Evolutionary conservation across 73 alveolate genomes (phyloP), one percentile per base, ranked within the genome.

Genomic region (Paramecium bursaria): DNA sequence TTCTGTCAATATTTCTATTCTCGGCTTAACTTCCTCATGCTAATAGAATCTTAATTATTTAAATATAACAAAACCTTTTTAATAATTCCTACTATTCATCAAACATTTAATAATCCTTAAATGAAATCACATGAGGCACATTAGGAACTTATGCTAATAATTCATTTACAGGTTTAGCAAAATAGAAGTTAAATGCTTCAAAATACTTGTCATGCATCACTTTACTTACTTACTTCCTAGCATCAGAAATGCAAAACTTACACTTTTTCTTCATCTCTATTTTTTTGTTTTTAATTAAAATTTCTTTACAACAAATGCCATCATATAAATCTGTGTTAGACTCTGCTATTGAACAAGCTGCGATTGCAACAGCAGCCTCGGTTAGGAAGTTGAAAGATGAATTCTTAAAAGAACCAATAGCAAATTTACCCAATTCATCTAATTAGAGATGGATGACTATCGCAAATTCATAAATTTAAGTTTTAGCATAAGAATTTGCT

Each of bases 111-210:
- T 67, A 67, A 67, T 67, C 82, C 82, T 67, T 67, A 67, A 30
- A 67, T 39, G 33, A 67, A 10, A 67, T 67, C 44, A 67, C 82
- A 39, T 67, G 82, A 27, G 60, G 53, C 26, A 57, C 22, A 4
- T 42, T 67, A 1, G 60, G 23, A 42, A 31, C 22, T 42, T 31
- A 67, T 31, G 82, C 26, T 0, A 67, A 21, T 42, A 67, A 19
- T 67, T 67, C 82, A 67, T 67, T 67, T n/a, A 67, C 44, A 67
- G 82, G 82, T 14, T 67, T 67, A 42, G 82, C 82, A n/a, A 67
- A 67, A 42, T 67, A 67, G 39, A 67, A 67, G 44, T 67, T 67
- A 25, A 67, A 67, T 15, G 82, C 82, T 42, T 67, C 82, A 67
- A 67, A 67, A 26, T 67, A 67, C 27, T 67, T 67, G 1, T 22